Evolutionary conservation across 495 filamentous ascomycete species (phyloP), one percentile per base, ranked within the genome.

Genomic region (Penicillium paxilli): DNA sequence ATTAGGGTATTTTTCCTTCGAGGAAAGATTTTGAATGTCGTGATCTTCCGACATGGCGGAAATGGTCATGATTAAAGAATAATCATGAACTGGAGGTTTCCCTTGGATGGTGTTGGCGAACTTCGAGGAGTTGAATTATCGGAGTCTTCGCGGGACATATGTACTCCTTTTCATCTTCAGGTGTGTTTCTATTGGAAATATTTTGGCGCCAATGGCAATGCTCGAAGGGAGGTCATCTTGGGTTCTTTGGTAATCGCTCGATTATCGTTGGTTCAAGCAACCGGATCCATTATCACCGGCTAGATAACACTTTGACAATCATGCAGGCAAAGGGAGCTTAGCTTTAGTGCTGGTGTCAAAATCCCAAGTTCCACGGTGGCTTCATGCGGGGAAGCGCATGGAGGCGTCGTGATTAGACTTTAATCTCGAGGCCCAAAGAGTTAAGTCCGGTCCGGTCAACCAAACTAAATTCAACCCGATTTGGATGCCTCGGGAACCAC

Each of bases 181-280:
- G 35, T 16, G 35, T 38, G 5, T 16, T 1, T 11, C 35, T 38
- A 16, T n/a, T 16, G 17, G 35, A 6, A 38, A 38, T 38, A 4
- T 17, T 3, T 4, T 16, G 35, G 35, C 35, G 35, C 35, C 35
- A 38, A 38, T 38, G 5, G n/a, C 16, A 16, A 38, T 38, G 35
- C n/a, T 38, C n/a, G 35, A n/a, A 38, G 35, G 12, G 23, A 30
- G 37, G 10, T 44, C 37, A 42, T 23, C 49, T 40, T 32, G 49
- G 25, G n/a, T 28, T 16, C 19, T 16, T 53, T 47, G 30, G 30
- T 21, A 53, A 45, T 53, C 40, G 51, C 24, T 6, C 24, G 26
- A 24, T 24, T 46, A 33, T 53, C 28, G 41, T 53, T 53, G 51
- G 51, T 26, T 33, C 40, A 45, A 14, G 40, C 6, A 11, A 47